Base-by-base conservation (phyloP, 129 eudicot genomes). In the Erigeron canadensis region DNA sequence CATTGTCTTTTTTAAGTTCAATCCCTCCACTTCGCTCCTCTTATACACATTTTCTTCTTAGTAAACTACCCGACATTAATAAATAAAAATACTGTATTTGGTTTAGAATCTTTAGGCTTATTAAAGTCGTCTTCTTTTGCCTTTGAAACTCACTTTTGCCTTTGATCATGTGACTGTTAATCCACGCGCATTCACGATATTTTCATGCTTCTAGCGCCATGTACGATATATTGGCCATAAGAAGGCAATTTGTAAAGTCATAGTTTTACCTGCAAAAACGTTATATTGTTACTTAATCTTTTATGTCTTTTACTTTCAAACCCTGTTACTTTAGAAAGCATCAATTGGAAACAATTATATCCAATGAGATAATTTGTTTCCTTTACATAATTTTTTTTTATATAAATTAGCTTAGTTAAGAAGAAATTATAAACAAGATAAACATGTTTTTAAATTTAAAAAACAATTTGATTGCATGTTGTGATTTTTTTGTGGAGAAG, bases 181-280 rank as follows among this genome's bases (percentile, higher is more conserved):
- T 78, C 67, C 67, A 78, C 82, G 82, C 82, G 82, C 71, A 70
- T 71, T 78, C 72, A 64, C 73, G 82, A 78, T 71, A 63, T 39
- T 55, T 53, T 63, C 53, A 54, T 1, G n/a, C 34, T 41, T 41
- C 9, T 61, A 13, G 12, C 55, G 37, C 23, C 70, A 54, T 39
- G 21, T 67, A 61, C 72, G 77, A 64, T 37, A 63, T 70, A 22
- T 78, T 43, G 67, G 61, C 13, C 73, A 63, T 46, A 71, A 62
- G 40, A 41, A 6, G 62, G 61, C 28, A 19, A 5, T 62, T 75
- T 54, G 21, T 53, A 53, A 65, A 75, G 67, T 55, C 23, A 28
- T 28, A 54, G 22, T 65, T 65, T 73, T 3, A 23, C 48, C 2
- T 13, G 18, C 8, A 41, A 1, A 64, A 28, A 42, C 12, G 28